phyloP scores from a whole-genome alignment of 768 basidiomycete genomes.

The Chalciporus sphaerocephalus region DNA sequence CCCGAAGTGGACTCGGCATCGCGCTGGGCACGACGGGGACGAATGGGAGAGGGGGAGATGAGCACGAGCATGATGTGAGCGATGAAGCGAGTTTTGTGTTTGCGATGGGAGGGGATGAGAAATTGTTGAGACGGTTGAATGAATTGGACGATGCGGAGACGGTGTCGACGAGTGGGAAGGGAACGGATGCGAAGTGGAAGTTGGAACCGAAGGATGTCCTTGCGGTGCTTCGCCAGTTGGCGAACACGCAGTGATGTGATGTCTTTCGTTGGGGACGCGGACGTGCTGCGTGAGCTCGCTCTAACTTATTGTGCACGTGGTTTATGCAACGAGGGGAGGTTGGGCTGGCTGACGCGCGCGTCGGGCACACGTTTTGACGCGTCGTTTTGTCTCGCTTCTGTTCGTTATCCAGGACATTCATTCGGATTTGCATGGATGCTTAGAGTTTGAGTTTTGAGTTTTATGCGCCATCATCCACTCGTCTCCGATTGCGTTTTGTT shows the following conservation, averaged over 20 bases:
- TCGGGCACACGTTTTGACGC: too few species aligned
- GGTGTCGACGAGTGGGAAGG: conserved; percentile 62
- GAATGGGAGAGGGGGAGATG: not conserved
- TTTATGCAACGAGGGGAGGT: too few species aligned
- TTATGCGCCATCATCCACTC: too few species aligned
- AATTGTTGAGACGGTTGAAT: conserved; percentile 68
- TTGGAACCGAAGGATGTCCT: conserved; percentile 37
- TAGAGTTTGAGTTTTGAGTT: too few species aligned
- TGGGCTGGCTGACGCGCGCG: too few species aligned
- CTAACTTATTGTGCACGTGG: too few species aligned
- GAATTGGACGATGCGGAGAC: conserved; percentile 73
- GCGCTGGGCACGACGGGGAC: conserved; percentile 10
- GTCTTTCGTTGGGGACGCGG: too few species aligned
- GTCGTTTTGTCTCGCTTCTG: too few species aligned
- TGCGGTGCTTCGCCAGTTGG: conserved; percentile 26
- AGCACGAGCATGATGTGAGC: conserved; percentile 26
- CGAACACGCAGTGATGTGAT: conserved; percentile 2
- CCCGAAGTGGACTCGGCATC: conserved; percentile 30
- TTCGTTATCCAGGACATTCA: too few species aligned
- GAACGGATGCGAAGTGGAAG: conserved; percentile 78
- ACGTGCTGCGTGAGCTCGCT: too few species aligned
- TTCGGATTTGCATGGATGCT: too few species aligned
- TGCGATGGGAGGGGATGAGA: conserved; percentile 72
- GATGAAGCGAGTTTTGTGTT: conserved; percentile 56
- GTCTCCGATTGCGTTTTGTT: not conserved